phyloP scores from a whole-genome alignment of 1,139 yeast genomes.

The Debaryomyces coudertii region DNA sequence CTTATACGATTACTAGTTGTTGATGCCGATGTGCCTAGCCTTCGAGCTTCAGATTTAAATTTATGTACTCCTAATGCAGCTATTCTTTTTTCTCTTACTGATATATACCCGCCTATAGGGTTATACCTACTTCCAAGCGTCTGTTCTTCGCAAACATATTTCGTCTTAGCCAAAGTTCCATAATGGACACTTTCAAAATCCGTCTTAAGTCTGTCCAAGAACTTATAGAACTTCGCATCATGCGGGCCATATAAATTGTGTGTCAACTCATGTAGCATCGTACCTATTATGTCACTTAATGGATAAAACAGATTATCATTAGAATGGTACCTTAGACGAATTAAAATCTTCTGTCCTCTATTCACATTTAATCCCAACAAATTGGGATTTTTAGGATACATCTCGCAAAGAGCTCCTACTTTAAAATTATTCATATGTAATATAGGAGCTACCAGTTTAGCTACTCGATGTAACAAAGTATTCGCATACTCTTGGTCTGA shows the following conservation, averaged over 20 bases:
- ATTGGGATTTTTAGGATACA: conserved; percentile 72
- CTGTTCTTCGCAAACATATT: conserved; percentile 55
- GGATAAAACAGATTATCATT: conserved; percentile 65
- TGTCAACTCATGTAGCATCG: conserved; percentile 85
- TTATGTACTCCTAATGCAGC: conserved; percentile 40
- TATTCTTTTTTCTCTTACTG: conserved; percentile 42
- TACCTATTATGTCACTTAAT: conserved; percentile 70
- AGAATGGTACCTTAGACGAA: conserved; percentile 66
- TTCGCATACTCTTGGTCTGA: conserved; percentile 60
- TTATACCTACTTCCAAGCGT: conserved; percentile 46
- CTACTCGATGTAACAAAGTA: conserved; percentile 60
- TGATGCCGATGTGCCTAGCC: conserved; percentile 29
- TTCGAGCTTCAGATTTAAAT: conserved; percentile 43
- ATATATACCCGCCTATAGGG: conserved; percentile 22
- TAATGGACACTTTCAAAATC: conserved; percentile 59
- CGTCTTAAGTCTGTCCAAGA: conserved; percentile 60
- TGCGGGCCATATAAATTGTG: conserved; percentile 86
- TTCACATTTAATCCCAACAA: conserved; percentile 87
- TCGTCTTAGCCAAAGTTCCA: conserved; percentile 14
- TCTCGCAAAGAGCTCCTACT: conserved; percentile 75
- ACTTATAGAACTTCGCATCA: conserved; percentile 67
- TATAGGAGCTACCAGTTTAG: conserved; percentile 69
- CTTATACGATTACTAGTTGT: conserved; percentile 11
- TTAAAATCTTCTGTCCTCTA: conserved; percentile 71
- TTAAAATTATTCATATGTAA: conserved; percentile 69